These are phyloP conservation scores for Aspergillus felis DNA, from an alignment of 2,329 filamentous ascomycete genomes.

Conservation along the genomic window DNA sequence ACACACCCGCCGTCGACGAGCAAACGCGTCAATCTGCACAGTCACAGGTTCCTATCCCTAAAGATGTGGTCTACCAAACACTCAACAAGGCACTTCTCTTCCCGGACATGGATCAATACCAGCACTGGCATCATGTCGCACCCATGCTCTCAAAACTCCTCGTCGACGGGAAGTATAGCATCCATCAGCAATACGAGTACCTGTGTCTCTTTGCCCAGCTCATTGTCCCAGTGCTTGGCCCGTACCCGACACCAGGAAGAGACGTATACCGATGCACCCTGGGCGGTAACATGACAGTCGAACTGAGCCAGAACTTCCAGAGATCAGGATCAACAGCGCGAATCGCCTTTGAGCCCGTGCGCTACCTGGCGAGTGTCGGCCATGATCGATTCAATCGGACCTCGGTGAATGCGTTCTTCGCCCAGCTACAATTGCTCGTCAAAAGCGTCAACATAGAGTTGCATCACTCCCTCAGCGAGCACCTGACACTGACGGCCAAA, in stretches of 20 bases:
- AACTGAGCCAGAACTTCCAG: not conserved
- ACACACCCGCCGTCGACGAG: not conserved
- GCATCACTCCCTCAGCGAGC: not conserved
- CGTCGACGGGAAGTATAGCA: conserved; percentile 3
- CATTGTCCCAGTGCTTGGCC: conserved; percentile 6
- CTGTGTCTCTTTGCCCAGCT: conserved; percentile 6
- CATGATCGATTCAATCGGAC: not conserved
- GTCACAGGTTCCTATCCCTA: not conserved
- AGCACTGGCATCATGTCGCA: conserved; percentile 6
- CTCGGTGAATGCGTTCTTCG: not conserved
- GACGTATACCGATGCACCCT: not conserved
- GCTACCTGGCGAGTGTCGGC: not conserved
- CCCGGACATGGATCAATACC: conserved; percentile 7
- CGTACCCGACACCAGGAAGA: not conserved
- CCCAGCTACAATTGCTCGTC: not conserved
- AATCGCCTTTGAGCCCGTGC: not conserved
- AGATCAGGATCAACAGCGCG: not conserved
- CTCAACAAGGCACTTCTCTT: not conserved
- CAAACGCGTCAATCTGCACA: not conserved
- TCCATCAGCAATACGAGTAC: conserved; percentile 11
- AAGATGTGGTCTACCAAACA: not conserved
- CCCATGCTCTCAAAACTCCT: conserved; percentile 9
- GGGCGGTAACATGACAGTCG: not conserved
- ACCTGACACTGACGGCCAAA: not conserved
- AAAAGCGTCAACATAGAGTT: not conserved